Base-by-base conservation (phyloP, 2,329 filamentous ascomycete genomes). In the Colletotrichum siamense region DNA sequence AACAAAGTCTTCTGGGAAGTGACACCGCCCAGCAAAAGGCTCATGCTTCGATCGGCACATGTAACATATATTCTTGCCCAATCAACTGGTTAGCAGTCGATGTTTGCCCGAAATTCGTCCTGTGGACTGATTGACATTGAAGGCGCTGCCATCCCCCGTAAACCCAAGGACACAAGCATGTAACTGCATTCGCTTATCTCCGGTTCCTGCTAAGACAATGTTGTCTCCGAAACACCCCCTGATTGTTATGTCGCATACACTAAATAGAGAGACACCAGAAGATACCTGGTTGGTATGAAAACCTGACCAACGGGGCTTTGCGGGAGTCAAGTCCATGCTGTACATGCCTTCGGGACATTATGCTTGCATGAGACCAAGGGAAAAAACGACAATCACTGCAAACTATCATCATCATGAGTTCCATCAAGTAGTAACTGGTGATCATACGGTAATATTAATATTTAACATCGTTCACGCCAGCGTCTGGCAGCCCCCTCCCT, bases 361-460 rank as follows among this genome's bases (percentile, higher is more conserved):
- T 22, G 44, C 12, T 13, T 5, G n/a, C 6, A n/a, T 8, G 44
- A 49, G 44, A 49, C n/a, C 6, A 49, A 49, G 44, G 18, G 36
- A 39, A 36, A n/a, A n/a, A n/a, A n/a, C n/a, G n/a, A n/a, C n/a
- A n/a, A n/a, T n/a, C n/a, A n/a, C n/a, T n/a, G n/a, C n/a, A n/a
- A n/a, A n/a, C n/a, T n/a, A n/a, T n/a, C n/a, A n/a, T n/a, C n/a
- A n/a, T n/a, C n/a, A n/a, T n/a, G 26, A 28, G 7, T 8, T 32
- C 10, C 32, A 49, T 22, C 9, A 12, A 49, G 9, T 0, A 6
- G 18, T 6, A 4, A 4, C 8, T 22, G 18, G 44, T 9, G 44
- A 49, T 0, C 0, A 12, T 1, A 22, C 10, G 18, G 1, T 7
- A 22, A 4, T 22, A 49, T 22, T 22, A 1, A 22, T 49, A 8